Conservation (phyloP, 106 monocot genomes). For the Alisma plantagoaquatica region DNA sequence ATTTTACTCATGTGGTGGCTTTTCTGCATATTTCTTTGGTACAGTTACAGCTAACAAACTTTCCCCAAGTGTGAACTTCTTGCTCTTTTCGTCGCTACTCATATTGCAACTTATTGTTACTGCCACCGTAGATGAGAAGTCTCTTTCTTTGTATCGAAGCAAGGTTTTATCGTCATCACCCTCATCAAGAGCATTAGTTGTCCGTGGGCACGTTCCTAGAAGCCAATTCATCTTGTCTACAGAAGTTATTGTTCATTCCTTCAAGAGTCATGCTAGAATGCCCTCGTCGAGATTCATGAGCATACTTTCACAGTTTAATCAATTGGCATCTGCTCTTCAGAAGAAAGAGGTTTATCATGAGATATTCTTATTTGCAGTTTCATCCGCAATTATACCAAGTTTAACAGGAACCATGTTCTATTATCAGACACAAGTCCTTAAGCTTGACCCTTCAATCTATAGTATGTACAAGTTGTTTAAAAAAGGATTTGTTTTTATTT, state of each 20-base stretch:
- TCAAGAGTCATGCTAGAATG: too few species aligned
- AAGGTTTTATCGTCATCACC: too few species aligned
- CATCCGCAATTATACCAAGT: conserved; percentile 44
- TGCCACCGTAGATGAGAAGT: conserved; percentile 29
- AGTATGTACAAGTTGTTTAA: conserved; percentile 65
- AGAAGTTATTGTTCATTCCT: too few species aligned
- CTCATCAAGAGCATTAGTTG: too few species aligned
- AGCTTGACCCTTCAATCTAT: conserved; percentile 47
- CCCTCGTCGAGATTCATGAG: conserved; percentile 26
- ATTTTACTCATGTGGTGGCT: conserved; percentile 32
- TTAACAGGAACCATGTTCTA: too few species aligned
- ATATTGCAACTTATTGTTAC: conserved; percentile 35
- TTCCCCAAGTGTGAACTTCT: conserved; percentile 41
- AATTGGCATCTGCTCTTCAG: too few species aligned
- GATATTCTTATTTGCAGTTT: conserved; percentile 42
- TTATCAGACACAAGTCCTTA: too few species aligned
- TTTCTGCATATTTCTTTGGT: conserved; percentile 53
- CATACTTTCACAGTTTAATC: too few species aligned
- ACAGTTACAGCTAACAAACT: conserved; percentile 32
- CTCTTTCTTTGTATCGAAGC: conserved; percentile 38
- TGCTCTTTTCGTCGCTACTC: conserved; percentile 38
- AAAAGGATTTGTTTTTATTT: conserved; percentile 34
- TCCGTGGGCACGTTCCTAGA: too few species aligned
- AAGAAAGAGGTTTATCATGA: conserved; percentile 39
- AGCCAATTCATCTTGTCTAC: too few species aligned